Evolutionary conservation across 805 yeast species (phyloP).

Genomic region (Saccharomycopsis sp.): DNA sequence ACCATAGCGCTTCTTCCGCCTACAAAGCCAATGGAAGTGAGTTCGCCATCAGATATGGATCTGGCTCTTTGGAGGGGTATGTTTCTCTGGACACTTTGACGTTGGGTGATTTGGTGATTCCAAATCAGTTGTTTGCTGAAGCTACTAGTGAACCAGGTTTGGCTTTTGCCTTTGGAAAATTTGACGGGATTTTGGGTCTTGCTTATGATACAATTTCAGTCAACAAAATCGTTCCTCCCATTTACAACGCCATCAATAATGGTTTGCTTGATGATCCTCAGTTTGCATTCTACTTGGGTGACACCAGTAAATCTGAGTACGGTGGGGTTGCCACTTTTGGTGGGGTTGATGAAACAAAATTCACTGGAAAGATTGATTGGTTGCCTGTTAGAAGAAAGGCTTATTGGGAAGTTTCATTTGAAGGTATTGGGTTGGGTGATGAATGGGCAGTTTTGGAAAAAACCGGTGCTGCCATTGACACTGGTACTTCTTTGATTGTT

Average conservation of each 20-base stretch:
- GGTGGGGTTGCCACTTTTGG: slow-evolving; percentile 96
- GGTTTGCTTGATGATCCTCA: slow-evolving; percentile 77
- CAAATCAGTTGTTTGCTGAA: slow-evolving; percentile 92
- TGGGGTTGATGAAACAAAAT: slow-evolving; percentile 74
- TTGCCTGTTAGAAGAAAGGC: slow-evolving; percentile 99
- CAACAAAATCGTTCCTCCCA: slow-evolving; percentile 83
- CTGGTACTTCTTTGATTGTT: slow-evolving; percentile 95
- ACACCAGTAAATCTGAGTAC: slow-evolving; percentile 49
- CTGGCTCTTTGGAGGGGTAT: slow-evolving; percentile 88
- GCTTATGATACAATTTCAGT: slow-evolving; percentile 91
- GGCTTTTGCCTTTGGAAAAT: slow-evolving; percentile 97
- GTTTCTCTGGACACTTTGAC: slow-evolving; percentile 77
- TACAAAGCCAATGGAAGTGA: slow-evolving; percentile 82
- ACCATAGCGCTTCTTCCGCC: slow-evolving; percentile 70
- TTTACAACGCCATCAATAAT: slow-evolving; percentile 76
- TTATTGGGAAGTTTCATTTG: slow-evolving; percentile 96
- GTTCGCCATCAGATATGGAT: slow-evolving; percentile 83
- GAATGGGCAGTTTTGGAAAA: slow-evolving; percentile 75
- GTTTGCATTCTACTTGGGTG: slow-evolving; percentile 89
- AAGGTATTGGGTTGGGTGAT: slow-evolving; percentile 84
- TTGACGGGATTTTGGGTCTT: slow-evolving; percentile 94
- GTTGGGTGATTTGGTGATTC: slow-evolving; percentile 77
- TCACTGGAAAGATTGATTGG: slow-evolving; percentile 81
- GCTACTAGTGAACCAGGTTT: slow-evolving; percentile 96
- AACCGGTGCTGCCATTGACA: slow-evolving; percentile 96